Conservation (phyloP, 495 filamentous ascomycete genomes). For the Annulohypoxylon nitens region DNA sequence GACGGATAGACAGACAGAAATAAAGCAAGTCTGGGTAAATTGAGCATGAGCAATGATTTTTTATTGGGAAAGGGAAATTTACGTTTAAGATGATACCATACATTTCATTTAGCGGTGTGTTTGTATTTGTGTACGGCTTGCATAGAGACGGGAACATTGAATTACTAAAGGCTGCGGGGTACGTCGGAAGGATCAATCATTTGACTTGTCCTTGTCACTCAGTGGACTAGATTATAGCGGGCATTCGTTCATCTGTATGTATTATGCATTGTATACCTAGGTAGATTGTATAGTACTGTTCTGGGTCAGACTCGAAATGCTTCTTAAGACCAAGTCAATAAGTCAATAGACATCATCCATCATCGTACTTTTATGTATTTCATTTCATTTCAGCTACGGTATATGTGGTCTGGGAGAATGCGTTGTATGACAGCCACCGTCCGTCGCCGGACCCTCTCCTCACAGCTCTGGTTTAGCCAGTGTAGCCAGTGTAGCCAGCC, state of each 20-base stretch:
- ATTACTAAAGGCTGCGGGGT: neutral
- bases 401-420: conserved; percentile 7
- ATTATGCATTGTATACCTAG: conserved; percentile 5
- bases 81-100: conserved; percentile 15
- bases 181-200: neutral
- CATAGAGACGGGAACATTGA: neutral
- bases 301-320: neutral
- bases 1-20: neutral
- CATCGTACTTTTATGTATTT: neutral
- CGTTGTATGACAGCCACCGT: conserved; percentile 15
- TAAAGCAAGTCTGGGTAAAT: neutral
- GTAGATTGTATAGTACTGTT: neutral
- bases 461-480: neutral
- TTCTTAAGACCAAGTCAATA: neutral
- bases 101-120: conserved; percentile 10
- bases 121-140: neutral
- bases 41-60: neutral
- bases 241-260: conserved; percentile 10
- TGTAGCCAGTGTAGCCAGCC: conserved; percentile 9
- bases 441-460: neutral
- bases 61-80: neutral
- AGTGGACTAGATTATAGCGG: neutral
- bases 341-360: neutral
- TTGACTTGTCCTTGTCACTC: neutral
- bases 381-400: conserved; percentile 8